A percentile compares a stretch with the other conserved stretches of the same genome.
Evolutionary conservation across 108 stramenopile genomes (phyloP).

Genomic region (Cyclotella baltica): DNA sequence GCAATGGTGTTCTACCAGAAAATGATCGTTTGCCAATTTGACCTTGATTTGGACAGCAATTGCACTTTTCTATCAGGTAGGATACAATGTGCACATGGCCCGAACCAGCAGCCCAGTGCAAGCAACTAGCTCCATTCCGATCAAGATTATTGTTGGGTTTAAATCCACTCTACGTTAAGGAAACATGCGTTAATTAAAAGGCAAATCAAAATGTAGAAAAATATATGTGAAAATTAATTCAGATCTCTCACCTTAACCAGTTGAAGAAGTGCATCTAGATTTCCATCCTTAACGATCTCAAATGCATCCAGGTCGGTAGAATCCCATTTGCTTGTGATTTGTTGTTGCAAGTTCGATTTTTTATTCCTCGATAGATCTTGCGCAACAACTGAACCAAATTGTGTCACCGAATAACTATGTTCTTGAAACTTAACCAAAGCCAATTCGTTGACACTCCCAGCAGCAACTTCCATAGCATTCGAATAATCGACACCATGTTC

Average conservation of each 20-base stretch:
- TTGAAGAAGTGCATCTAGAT: constrained; percentile 28
- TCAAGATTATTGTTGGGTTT: constrained; percentile 47
- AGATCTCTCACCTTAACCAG: constrained; percentile 32
- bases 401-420: not conserved
- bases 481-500: constrained; percentile 66
- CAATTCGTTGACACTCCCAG: constrained; percentile 44
- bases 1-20: constrained; percentile 80
- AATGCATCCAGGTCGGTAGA: constrained; percentile 25
- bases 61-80: constrained; percentile 67
- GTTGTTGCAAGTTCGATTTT: not conserved
- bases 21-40: constrained; percentile 84
- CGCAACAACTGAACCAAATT: not conserved
- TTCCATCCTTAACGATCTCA: constrained; percentile 50
- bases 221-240: not conserved
- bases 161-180: constrained; percentile 6
- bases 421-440: constrained; percentile 58
- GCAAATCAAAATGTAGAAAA: not conserved
- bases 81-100: constrained; percentile 66
- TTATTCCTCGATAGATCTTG: not conserved
- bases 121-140: constrained; percentile 67
- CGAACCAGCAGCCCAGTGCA: constrained; percentile 84
- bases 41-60: constrained; percentile 62
- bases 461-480: constrained; percentile 59
- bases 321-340: not conserved
- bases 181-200: not conserved